phyloP scores from a whole-genome alignment of 345 rosid genomes.

The Cochlearia excelsa region DNA sequence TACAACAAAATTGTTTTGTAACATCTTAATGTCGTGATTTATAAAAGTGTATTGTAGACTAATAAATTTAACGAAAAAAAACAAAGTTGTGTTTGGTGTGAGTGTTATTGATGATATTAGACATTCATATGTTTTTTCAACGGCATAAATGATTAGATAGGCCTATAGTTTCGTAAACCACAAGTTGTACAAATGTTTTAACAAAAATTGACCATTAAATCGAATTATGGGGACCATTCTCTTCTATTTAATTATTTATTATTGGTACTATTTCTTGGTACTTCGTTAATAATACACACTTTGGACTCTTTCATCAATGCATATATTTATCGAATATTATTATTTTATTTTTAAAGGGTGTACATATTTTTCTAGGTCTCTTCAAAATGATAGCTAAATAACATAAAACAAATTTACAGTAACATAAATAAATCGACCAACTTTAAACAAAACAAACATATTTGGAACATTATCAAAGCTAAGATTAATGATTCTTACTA shows the following conservation, averaged over 20 bases:
- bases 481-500: slow-evolving; percentile 1
- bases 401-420: not conserved
- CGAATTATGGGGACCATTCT: slow-evolving; percentile 32
- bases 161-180: slow-evolving; percentile 23
- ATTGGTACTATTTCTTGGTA: slow-evolving; percentile 30
- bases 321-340: not conserved
- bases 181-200: slow-evolving; percentile 19
- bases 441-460: slow-evolving; percentile 6
- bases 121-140: slow-evolving; percentile 21
- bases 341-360: not conserved
- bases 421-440: not conserved
- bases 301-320: slow-evolving; percentile 18
- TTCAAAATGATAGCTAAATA: not conserved
- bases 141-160: slow-evolving; percentile 24
- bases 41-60: not conserved
- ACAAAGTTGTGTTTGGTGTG: not conserved
- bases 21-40: no score
- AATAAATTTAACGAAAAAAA: not conserved
- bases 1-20: no score
- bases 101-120: slow-evolving; percentile 8
- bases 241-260: slow-evolving; percentile 27
- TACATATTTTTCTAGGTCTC: not conserved
- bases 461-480: slow-evolving; percentile 1
- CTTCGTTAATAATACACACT: slow-evolving; percentile 26
- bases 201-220: slow-evolving; percentile 15